Percentiles rank a stretch among this genome's conserved stretches.
These are phyloP conservation scores for Phytopythium sindhum DNA, from an alignment of 352 stramenopile species.

Conservation along the genomic window DNA sequence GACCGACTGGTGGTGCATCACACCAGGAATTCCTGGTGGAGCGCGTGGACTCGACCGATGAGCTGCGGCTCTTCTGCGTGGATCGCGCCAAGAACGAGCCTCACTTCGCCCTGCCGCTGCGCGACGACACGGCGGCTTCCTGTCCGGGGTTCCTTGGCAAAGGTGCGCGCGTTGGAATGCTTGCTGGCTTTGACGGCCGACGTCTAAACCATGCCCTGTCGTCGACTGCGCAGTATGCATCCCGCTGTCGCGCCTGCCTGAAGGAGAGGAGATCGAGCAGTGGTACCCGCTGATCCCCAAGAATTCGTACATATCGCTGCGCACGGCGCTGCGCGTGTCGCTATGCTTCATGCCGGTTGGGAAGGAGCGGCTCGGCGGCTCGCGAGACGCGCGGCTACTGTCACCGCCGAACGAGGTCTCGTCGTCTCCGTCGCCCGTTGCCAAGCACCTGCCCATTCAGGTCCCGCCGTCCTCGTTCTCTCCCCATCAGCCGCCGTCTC, in stretches of 20 bases:
- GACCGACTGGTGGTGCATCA: not conserved
- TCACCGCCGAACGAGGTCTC: slow-evolving; percentile 28
- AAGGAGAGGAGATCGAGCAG: slow-evolving; percentile 81
- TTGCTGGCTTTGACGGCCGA: not conserved
- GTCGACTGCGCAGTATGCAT: slow-evolving; percentile 33
- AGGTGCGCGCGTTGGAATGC: slow-evolving; percentile 30
- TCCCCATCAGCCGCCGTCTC: not conserved
- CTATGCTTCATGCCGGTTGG: slow-evolving; percentile 60
- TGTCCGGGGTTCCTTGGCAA: slow-evolving; percentile 72
- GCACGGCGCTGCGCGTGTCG: slow-evolving; percentile 65
- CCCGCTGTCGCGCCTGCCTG: slow-evolving; percentile 55
- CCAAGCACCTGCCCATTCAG: slow-evolving; percentile 16
- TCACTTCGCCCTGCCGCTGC: slow-evolving; percentile 35
- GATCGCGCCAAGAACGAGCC: slow-evolving; percentile 56
- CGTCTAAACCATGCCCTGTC: too few relatives aligned
- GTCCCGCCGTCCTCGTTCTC: not conserved
- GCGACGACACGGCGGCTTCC: slow-evolving; percentile 30
- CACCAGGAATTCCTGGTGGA: slow-evolving; percentile 72
- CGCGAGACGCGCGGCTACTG: slow-evolving; percentile 4
- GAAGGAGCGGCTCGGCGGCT: slow-evolving; percentile 8
- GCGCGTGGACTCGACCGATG: slow-evolving; percentile 53
- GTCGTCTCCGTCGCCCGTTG: slow-evolving; percentile 28
- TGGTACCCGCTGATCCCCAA: slow-evolving; percentile 75
- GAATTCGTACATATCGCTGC: slow-evolving; percentile 40
- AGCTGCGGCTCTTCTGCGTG: slow-evolving; percentile 67